phyloP scores from a whole-genome alignment of 805 yeast species.

The Schizosaccharomyces lindneri region DNA sequence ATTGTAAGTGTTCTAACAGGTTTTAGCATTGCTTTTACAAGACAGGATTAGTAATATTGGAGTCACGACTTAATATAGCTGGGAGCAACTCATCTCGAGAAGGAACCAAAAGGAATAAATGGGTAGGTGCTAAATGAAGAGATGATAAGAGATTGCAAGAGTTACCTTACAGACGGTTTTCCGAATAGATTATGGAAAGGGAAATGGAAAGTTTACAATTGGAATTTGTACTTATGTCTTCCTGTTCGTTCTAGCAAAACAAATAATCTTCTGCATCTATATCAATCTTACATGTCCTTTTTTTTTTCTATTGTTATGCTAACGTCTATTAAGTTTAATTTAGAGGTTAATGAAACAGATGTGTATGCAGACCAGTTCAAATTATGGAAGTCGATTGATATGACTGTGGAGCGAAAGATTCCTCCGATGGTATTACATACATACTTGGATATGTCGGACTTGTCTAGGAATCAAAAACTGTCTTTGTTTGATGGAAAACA shows the following conservation, averaged over 20 bases:
- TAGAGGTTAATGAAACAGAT: conserved; percentile 18
- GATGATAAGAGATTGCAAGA: no score
- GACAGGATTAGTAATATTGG: conserved; percentile 16
- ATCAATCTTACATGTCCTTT: no score
- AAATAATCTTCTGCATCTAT: no score
- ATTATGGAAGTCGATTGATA: conserved; percentile 26
- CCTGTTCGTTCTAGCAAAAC: no score
- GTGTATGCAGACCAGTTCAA: conserved; percentile 29
- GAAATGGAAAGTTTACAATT: no score
- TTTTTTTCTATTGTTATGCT: no score
- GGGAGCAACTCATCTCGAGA: conserved; percentile 9
- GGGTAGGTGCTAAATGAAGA: background rate
- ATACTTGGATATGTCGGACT: conserved; percentile 37
- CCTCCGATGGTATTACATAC: conserved; percentile 79
- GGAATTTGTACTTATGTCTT: no score
- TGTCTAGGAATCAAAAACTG: conserved; percentile 32
- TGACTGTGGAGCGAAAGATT: conserved; percentile 10
- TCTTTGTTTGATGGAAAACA: conserved; percentile 27
- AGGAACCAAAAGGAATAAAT: conserved; percentile 4
- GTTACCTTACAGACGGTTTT: no score
- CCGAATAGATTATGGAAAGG: no score
- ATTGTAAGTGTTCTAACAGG: background rate
- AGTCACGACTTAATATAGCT: conserved; percentile 11
- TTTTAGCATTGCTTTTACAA: conserved; percentile 17
- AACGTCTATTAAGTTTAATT: conserved; percentile 12